Percentiles rank a stretch among this genome's conserved stretches.
phyloP scores from a whole-genome alignment of 768 basidiomycete species.

The Naganishia randhawae region DNA sequence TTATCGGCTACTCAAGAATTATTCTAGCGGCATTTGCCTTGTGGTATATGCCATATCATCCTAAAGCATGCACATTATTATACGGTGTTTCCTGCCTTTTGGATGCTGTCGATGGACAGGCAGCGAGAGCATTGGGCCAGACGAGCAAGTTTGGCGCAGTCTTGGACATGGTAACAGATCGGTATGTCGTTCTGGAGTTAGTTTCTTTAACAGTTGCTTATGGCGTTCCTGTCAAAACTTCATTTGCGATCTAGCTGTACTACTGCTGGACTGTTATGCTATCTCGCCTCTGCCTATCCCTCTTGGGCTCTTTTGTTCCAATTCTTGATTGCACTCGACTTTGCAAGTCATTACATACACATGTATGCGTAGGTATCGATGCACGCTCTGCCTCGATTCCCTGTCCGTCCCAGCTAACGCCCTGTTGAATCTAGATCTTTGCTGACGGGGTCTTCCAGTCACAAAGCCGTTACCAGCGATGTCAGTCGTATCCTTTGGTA shows the following conservation, averaged over 20 bases:
- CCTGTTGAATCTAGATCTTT: constrained; percentile 64
- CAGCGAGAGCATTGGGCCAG: constrained; percentile 80
- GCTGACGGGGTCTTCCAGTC: constrained; percentile 86
- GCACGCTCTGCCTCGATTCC: background rate
- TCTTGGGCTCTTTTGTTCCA: constrained; percentile 80
- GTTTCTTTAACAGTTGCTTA: background rate
- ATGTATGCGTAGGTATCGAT: constrained; percentile 81
- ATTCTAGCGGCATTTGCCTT: constrained; percentile 83
- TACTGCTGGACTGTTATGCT: constrained; percentile 89
- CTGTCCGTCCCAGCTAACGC: background rate
- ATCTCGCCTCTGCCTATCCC: constrained; percentile 86
- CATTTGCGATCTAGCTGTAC: constrained; percentile 67
- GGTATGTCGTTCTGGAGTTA: constrained; percentile 55
- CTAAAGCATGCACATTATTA: constrained; percentile 80
- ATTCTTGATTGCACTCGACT: constrained; percentile 92
- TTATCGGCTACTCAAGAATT: constrained; percentile 87
- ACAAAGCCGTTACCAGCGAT: constrained; percentile 87
- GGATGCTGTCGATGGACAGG: constrained; percentile 92
- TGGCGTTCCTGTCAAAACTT: background rate
- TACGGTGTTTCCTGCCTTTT: constrained; percentile 87
- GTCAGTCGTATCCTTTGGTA: constrained; percentile 85
- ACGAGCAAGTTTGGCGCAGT: constrained; percentile 96
- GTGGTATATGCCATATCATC: constrained; percentile 91
- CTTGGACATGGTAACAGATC: constrained; percentile 97
- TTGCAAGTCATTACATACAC: constrained; percentile 98